phyloP scores from a whole-genome alignment of 1,139 yeast genomes.

The Protomyces inouyei region DNA sequence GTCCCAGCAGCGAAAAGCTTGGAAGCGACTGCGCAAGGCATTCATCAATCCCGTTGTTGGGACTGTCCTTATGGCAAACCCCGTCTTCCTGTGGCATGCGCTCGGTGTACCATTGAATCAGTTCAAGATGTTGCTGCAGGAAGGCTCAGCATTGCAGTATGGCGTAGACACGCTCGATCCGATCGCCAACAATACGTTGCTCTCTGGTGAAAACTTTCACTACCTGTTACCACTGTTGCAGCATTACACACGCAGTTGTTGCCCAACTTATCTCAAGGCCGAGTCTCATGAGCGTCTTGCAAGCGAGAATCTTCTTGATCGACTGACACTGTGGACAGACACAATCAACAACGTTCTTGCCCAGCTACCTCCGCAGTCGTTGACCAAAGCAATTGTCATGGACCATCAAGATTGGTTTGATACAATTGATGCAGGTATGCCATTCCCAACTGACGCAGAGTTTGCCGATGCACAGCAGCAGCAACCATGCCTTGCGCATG shows the following conservation, averaged over 20 bases:
- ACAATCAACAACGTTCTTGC: constrained; percentile 69
- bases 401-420: constrained; percentile 88
- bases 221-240: constrained; percentile 67
- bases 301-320: constrained; percentile 47
- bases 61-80: constrained; percentile 67
- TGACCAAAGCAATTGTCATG: constrained; percentile 77
- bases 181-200: constrained; percentile 55
- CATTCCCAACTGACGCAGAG: constrained; percentile 45
- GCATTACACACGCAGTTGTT: constrained; percentile 55
- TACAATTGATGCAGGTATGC: neutral
- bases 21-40: constrained; percentile 64
- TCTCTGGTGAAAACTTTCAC: constrained; percentile 70
- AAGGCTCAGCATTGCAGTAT: constrained; percentile 56
- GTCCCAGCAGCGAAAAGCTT: constrained; percentile 57
- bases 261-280: constrained; percentile 69
- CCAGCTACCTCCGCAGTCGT: constrained; percentile 56
- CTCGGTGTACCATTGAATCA: constrained; percentile 82
- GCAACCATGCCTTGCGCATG: constrained; percentile 38
- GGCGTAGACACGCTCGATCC: constrained; percentile 78
- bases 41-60: constrained; percentile 67
- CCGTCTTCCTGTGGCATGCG: constrained; percentile 78
- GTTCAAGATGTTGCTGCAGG: constrained; percentile 64
- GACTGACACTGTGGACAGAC: constrained; percentile 73
- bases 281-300: constrained; percentile 53
- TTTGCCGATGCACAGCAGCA: neutral